Base-by-base conservation (phyloP, 164 flowering plant genomes). In the Magnolia kwangsiensis region DNA sequence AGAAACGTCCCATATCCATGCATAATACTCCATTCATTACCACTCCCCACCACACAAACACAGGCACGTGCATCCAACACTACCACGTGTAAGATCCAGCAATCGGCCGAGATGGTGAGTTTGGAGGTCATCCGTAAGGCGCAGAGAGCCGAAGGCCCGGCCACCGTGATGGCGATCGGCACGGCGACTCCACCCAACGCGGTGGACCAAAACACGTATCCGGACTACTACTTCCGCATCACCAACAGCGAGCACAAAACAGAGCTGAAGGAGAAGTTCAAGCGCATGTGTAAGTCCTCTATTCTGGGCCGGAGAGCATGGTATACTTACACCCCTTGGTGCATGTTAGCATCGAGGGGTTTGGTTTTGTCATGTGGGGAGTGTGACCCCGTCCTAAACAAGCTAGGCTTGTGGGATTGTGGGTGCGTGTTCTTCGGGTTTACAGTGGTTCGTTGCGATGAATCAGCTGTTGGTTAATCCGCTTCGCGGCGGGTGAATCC, bases 151-250 rank as follows among this genome's bases (percentile, higher is more conserved):
- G 80, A 82, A 11, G 90, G 89, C 14, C 86, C 88, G 0, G 89
- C 89, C 61, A 81, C 88, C 11, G 73, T 86, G 27, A 23, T 88
- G 80, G 89, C 88, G 64, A 88, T 87, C 50, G 89, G 87, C 10
- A 85, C 86, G 3, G 84, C 89, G 2, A 80, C 77, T 1, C 90
- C 90, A 0, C 80, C 87, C 4, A 83, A 84, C 59, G 74, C 79
- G 9, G 80, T 84, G n/a, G 81, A 81, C 7, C 90, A 88, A 71
- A 74, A 77, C 81, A 63, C 77, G 0, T 88, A 84, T 74, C 90
- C 90, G 0, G 89, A 86, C 58, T 85, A 71, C 83, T 88, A 84
- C 78, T 88, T 88, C 63, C 79, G 86, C 1, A 78, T 87, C 85
- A 87, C 89, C 70, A 82, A 87, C 71, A 81, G 83, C 29, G 86